Evolutionary conservation across 495 filamentous ascomycete species (phyloP).

Genomic region (Astrothelium macrocarpum): DNA sequence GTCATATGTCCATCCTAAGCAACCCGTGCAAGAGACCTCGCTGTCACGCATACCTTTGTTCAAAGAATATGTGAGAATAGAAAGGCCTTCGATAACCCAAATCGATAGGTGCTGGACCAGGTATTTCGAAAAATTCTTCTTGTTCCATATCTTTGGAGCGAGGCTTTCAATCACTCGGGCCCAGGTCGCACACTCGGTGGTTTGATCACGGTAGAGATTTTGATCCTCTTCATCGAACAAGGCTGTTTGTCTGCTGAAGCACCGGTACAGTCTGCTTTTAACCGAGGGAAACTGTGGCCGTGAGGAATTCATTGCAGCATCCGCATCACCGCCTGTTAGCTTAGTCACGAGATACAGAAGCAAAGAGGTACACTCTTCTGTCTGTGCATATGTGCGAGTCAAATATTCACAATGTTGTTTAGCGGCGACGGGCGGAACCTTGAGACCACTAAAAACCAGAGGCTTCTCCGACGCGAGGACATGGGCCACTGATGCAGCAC

Average conservation of each 20-base stretch:
- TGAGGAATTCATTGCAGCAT: constrained; percentile 9
- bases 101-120: constrained; percentile 27
- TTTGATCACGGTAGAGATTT: constrained; percentile 77
- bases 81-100: constrained; percentile 54
- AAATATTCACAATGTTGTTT: constrained; percentile 40
- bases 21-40: constrained; percentile 28
- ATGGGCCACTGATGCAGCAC: constrained; percentile 39
- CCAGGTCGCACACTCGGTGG: constrained; percentile 27
- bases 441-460: constrained; percentile 16
- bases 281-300: constrained; percentile 27
- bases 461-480: constrained; percentile 25
- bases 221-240: constrained; percentile 85
- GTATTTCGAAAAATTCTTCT: no score
- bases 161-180: neutral
- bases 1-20: constrained; percentile 64
- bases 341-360: constrained; percentile 13
- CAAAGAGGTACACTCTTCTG: neutral
- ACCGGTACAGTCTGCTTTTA: constrained; percentile 32
- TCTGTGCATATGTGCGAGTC: constrained; percentile 18
- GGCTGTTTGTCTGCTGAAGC: constrained; percentile 49
- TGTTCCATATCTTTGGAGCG: constrained; percentile 13
- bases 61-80: constrained; percentile 35
- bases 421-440: constrained; percentile 39
- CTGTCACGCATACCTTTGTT: constrained; percentile 35
- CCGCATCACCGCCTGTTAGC: neutral